phyloP scores from a whole-genome alignment of 2,329 filamentous ascomycete species.

The Sordariomycetes sp. region DNA sequence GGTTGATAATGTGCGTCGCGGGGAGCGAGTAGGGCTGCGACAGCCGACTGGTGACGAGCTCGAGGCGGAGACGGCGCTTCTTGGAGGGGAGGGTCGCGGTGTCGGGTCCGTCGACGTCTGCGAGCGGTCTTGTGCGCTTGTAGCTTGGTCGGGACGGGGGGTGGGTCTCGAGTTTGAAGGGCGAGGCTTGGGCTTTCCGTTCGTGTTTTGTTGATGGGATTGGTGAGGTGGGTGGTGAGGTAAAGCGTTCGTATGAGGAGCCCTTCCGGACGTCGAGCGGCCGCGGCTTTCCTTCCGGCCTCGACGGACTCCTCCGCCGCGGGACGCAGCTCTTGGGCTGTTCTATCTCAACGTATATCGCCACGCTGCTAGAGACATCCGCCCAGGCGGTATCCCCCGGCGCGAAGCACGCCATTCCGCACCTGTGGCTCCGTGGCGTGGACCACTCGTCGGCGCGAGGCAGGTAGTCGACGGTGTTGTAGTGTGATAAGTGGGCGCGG shows the following conservation, averaged over 20 bases:
- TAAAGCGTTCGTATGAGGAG: background rate
- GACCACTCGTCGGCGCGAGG: background rate
- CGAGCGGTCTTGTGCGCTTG: constrained; percentile 37
- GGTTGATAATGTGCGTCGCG: constrained; percentile 55
- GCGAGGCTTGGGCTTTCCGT: background rate
- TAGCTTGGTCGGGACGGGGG: constrained; percentile 5
- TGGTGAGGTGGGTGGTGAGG: background rate
- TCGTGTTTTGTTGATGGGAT: background rate
- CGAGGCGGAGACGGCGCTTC: constrained; percentile 51
- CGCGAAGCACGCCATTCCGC: background rate
- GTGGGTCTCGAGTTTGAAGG: background rate
- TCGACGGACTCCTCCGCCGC: background rate
- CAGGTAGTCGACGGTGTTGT: background rate
- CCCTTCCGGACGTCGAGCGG: background rate
- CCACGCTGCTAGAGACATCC: background rate
- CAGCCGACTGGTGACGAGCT: constrained; percentile 56
- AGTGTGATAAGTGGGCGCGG: background rate
- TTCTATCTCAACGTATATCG: background rate
- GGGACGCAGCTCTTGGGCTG: background rate
- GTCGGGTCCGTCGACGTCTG: constrained; percentile 46
- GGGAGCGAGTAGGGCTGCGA: constrained; percentile 57
- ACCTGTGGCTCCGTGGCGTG: constrained; percentile 1
- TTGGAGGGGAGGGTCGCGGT: constrained; percentile 40
- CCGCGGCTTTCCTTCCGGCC: background rate
- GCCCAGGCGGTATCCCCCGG: background rate